phyloP scores from a whole-genome alignment of 1,139 yeast species.

The Taiozyma sp. region DNA sequence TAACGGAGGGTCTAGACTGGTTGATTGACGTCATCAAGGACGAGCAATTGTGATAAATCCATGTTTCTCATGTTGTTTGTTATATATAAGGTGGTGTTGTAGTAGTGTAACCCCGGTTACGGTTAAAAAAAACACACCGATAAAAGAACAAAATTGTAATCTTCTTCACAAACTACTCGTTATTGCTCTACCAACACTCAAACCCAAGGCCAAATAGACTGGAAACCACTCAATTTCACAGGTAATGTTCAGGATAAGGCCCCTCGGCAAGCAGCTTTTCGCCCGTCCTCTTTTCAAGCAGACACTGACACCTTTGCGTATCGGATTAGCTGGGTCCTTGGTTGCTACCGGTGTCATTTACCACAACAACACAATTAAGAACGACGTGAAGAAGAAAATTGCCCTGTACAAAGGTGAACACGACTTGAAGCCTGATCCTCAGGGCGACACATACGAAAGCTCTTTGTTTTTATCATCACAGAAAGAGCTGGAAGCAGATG shows the following conservation, averaged over 20 bases:
- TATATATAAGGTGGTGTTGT: background rate
- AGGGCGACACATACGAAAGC: constrained; percentile 61
- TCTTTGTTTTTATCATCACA: constrained; percentile 63
- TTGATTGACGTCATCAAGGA: constrained; percentile 92
- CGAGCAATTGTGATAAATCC: constrained; percentile 42
- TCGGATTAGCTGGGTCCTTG: background rate
- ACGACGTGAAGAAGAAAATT: constrained; percentile 1
- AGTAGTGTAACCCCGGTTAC: background rate
- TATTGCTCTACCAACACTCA: background rate
- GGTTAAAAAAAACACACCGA: background rate
- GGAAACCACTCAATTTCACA: background rate
- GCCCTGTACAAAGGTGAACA: background rate
- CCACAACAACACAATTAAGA: background rate
- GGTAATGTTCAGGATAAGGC: background rate
- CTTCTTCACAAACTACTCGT: too few species aligned
- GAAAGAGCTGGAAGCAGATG: constrained; percentile 36
- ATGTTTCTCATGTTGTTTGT: background rate
- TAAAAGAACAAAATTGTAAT: too few species aligned
- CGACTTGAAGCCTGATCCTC: constrained; percentile 34
- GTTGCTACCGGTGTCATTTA: background rate
- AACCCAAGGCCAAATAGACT: too few species aligned
- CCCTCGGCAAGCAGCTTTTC: background rate
- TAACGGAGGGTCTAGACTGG: constrained; percentile 97
- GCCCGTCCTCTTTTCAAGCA: background rate
- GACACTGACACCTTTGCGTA: background rate